Evolutionary conservation across 176 grass and related monocot genomes (phyloP), one percentile per base, ranked within the genome.

Genomic region (Rhynchospora breviuscula): DNA sequence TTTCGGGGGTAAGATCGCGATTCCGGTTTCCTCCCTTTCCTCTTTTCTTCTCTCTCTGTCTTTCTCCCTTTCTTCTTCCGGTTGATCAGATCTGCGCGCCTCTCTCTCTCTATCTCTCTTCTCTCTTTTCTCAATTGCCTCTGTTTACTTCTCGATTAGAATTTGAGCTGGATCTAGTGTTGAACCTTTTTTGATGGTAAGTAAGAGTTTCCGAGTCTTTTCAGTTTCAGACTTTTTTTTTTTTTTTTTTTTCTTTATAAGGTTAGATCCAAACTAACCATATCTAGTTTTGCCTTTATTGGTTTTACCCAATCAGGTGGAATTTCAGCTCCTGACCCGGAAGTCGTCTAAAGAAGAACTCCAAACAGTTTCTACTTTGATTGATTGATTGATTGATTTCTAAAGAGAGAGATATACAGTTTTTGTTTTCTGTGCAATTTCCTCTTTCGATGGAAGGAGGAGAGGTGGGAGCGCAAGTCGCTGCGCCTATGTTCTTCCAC

Each of bases 401-500:
- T 58, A 59, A 40, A 40, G 35, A 45, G 52, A 46, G 35, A 45
- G 9, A 51, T 21, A 18, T 18, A n/a, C 19, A 21, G 61, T 7
- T 25, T 22, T 13, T 57, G 47, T 23, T 1, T 71, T 15, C n/a
- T 73, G 45, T 23, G 69, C 10, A 73, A 73, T 73, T 78, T n/a
- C n/a, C 4, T 78, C 2, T 80, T 86, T 80, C 80, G 22, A 43
- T n/a, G 63, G 79, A 65, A 59, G 79, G 88, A 81, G 17, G 91
- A 79, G 91, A 92, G 85, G 88, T 92, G 78, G 97, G 91, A 46
- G 89, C 93, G 46, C 97, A 93, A 85, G 89, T 99, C 65, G 91
- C 83, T 68, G 73, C 89, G 18, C 88, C 97, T 75, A 63, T 91
- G 15, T 93, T 94, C 78, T 76, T 92, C 29, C 92, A 86, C 83